Percentiles rank a stretch among this genome's conserved stretches.
These are phyloP conservation scores for Pichia exigua DNA, from an alignment of 805 yeast species.

Conservation along the genomic window DNA sequence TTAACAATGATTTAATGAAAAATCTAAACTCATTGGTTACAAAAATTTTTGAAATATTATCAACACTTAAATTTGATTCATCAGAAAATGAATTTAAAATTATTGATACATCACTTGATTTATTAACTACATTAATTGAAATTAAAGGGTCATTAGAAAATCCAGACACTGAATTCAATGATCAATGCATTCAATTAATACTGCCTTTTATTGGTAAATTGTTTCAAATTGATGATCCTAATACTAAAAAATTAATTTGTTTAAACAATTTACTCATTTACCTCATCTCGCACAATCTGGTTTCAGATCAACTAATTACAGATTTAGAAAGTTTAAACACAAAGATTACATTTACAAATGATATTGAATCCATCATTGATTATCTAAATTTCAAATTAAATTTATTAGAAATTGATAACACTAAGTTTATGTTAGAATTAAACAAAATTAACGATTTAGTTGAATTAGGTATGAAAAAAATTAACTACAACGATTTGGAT, in stretches of 20 bases:
- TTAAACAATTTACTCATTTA: slow-evolving; percentile 58
- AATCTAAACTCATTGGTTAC: slow-evolving; percentile 12
- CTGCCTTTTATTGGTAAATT: slow-evolving; percentile 33
- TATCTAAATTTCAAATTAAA: slow-evolving; percentile 15
- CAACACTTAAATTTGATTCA: slow-evolving; percentile 13
- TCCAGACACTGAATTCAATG: slow-evolving; percentile 16
- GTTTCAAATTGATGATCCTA: slow-evolving; percentile 36
- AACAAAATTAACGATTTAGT: slow-evolving; percentile 1
- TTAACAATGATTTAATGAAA: slow-evolving; percentile 14
- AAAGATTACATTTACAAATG: not conserved
- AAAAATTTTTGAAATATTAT: slow-evolving; percentile 18
- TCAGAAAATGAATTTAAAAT: slow-evolving; percentile 36
- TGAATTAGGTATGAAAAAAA: slow-evolving; percentile 1
- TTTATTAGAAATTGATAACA: slow-evolving; percentile 11
- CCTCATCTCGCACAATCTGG: slow-evolving; percentile 10
- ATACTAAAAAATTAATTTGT: slow-evolving; percentile 51
- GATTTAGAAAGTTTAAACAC: slow-evolving; percentile 1
- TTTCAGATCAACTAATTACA: not conserved
- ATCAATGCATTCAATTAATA: slow-evolving; percentile 15
- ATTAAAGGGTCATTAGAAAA: slow-evolving; percentile 22
- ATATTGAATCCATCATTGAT: slow-evolving; percentile 12
- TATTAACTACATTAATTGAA: slow-evolving; percentile 71
- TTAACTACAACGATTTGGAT: slow-evolving; percentile 3
- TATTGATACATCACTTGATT: slow-evolving; percentile 64
- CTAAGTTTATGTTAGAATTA: not conserved